Evolutionary conservation across 768 basidiomycete species (phyloP), one percentile per base, ranked within the genome.

Genomic region (Lentinula raphanica): DNA sequence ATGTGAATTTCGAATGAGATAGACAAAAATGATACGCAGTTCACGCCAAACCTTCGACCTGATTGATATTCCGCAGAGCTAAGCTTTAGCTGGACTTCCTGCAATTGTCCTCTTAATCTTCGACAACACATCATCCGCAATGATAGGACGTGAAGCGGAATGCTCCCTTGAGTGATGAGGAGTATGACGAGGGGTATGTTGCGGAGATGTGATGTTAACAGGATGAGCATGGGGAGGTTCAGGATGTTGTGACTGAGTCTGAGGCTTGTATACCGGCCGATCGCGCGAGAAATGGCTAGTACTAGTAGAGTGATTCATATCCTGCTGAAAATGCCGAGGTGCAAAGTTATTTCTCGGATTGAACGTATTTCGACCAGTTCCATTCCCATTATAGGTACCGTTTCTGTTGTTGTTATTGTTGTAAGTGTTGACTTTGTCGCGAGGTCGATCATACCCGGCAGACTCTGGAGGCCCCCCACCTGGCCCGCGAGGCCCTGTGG

Each of bases 71-170:
- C n/a, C 8, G 4, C 46, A 12, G 27, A 7, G 15, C 12, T 39
- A 53, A 12, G 25, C 35, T 32, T 53, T 53, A 11, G 23, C 36
- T 15, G 51, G 51, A 53, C 51, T 53, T 39, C 35, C 51, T 13
- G 51, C 86, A 39, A 90, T 83, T 9, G 85, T 83, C 62, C 81
- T 77, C 27, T 83, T 84, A 31, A 92, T 68, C 58, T 76, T 76
- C 12, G 88, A 84, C 51, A 90, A 79, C 2, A 88, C 90, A 50
- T 86, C 88, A 12, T 77, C 84, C 5, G 86, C 87, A 63, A 92
- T 80, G 44, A 91, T 78, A n/a, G 90, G 90, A 9, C 90, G 79
- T 32, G 74, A 35, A 21, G 32, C 60, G 0, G 89, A 90, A 61
- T 86, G 87, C 42, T 84, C 87, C 39, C 88, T 83, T 5, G 76